Evolutionary conservation across 441 rosid genomes (phyloP), one percentile per base, ranked within the genome.

Genomic region (Melastoma candidum): DNA sequence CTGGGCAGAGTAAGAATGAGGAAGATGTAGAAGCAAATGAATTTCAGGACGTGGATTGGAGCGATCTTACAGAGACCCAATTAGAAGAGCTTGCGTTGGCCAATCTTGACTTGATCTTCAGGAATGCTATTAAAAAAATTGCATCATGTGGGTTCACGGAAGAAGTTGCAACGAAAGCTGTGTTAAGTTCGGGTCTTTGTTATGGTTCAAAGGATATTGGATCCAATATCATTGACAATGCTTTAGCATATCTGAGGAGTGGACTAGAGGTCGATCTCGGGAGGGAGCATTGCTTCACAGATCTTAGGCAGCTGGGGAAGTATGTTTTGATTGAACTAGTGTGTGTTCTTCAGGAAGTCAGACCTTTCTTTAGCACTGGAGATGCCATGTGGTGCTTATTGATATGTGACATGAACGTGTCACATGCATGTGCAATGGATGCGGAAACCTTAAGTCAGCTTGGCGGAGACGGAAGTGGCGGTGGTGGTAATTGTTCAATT

Each of bases 351-450:
- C 74, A 70, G 61, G 98, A 88, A 66, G 87, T 88, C 58, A 77
- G 85, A 63, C 90, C 95, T 51, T 82, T 83, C 59, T 80, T 81
- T 64, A 85, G 94, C 72, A 84, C 78, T 12, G 95, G 92, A 26
- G 97, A 92, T 73, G 98, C 97, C 51, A 92, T 92, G 97, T 92
- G 98, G 98, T 80, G 95, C 71, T 69, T 92, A 61, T 64, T 92
- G 72, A 81, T 92, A 52, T 85, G 84, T 71, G 98, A 92, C 76
- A 85, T 88, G 94, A 88, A 92, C 78, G 87, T 92, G 8, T 77
- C 95, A 11, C 95, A 79, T 74, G 95, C 98, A 58, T 84, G 94
- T 81, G 92, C 90, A 55, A 71, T 82, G 80, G 96, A 88, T 62
- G 80, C 81, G 60, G 89, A 82, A 45, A 70, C 76, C 26, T 64